Evolutionary conservation across 176 grass and related monocot species (phyloP), one percentile per base, ranked within the genome.

Genomic region (Puccinellia tenuiflora): DNA sequence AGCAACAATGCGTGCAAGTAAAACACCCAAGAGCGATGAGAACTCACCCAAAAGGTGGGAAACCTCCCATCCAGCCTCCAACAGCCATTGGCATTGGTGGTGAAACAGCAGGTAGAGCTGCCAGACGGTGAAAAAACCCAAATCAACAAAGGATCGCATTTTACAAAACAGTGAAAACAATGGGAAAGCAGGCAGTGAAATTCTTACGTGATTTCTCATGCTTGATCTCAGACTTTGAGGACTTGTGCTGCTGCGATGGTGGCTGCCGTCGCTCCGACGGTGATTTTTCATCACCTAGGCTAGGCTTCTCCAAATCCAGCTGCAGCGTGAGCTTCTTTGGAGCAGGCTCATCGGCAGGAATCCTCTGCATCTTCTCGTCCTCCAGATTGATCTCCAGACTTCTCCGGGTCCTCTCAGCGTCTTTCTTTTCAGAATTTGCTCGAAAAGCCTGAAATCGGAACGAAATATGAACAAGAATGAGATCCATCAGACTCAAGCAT

Each of bases 241-340:
- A n/a, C 77, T 85, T 98, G 2, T 73, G 38, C 40, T 92, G 88
- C 18, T 30, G 78, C 53, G 25, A 55, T 62, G 73, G 62, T 30
- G 39, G 47, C 61, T 75, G 88, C 47, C 80, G 59, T 5, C 75
- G 79, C 53, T 90, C 88, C 0, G 67, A 68, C 74, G 84, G 90
- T 1, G 84, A 83, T 68, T 92, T 94, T 37, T 87, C 79, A 1
- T 87, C 83, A 56, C 85, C 76, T 9, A 81, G 54, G 72, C 85
- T 65, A 7, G 87, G 87, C 79, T 96, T 96, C 84, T 99, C 93
- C 86, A 99, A 92, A 96, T 99, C 97, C 62, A 94, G 75, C 30
- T 93, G 96, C 68, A 94, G 83, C 7, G 73, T 87, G 40, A 85
- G 80, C 80, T 99, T 96, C 87, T 86, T 98, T 13, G 74, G 76